phyloP scores from a whole-genome alignment of 768 basidiomycete species.

The Trametes cinnabarina region DNA sequence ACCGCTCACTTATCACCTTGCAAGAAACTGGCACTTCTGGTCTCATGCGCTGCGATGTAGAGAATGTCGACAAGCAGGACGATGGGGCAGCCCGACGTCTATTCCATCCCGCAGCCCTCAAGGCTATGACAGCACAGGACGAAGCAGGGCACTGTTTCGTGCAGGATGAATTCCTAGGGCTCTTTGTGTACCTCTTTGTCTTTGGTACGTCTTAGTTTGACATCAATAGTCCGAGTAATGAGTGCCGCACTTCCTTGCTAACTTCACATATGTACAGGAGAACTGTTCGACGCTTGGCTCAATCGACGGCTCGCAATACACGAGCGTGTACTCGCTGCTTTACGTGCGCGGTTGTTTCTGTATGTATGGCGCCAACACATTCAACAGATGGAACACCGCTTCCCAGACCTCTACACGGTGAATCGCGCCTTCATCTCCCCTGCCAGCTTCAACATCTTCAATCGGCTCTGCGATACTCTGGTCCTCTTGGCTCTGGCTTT shows the following conservation, averaged over 20 bases:
- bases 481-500: constrained; percentile 23
- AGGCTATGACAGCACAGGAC: no score
- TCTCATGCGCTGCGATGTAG: constrained; percentile 21
- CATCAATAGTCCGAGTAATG: no score
- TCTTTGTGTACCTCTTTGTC: constrained; percentile 28
- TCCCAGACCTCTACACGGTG: constrained; percentile 26
- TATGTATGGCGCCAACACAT: neutral
- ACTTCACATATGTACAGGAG: constrained; percentile 6
- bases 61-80: constrained; percentile 32
- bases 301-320: constrained; percentile 18
- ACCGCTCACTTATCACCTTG: constrained; percentile 23
- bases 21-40: constrained; percentile 13
- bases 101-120: constrained; percentile 22
- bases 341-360: constrained; percentile 25
- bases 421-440: constrained; percentile 26
- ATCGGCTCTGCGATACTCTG: constrained; percentile 28
- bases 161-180: constrained; percentile 19
- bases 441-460: constrained; percentile 30
- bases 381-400: constrained; percentile 8
- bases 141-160: no score
- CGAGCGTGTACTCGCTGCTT: constrained; percentile 21
- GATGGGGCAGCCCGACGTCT: constrained; percentile 29
- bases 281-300: constrained; percentile 29
- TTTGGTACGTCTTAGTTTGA: constrained; percentile 15
- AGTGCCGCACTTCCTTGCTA: neutral